Conservation (phyloP, 1,284 basidiomycete genomes). For the Cutaneotrichosporon cyanovorans region DNA sequence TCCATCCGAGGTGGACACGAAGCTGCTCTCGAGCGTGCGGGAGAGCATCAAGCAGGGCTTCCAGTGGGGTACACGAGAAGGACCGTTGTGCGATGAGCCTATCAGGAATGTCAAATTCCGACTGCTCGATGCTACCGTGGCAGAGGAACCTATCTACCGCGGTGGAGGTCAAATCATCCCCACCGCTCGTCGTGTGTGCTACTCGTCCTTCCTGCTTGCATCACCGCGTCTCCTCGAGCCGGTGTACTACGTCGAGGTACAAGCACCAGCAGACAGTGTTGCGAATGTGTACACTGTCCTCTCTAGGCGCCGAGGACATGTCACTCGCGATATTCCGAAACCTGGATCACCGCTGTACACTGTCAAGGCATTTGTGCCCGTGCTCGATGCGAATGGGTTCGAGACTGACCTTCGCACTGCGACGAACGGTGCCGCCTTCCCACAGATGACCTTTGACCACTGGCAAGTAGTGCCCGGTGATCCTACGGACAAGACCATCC, state of each 20-base stretch:
- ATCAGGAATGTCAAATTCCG: slow-evolving; percentile 99
- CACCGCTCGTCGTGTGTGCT: slow-evolving; percentile 90
- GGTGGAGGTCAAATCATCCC: slow-evolving; percentile 98
- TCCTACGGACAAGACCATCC: slow-evolving; percentile 91
- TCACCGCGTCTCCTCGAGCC: slow-evolving; percentile 91
- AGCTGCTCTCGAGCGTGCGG: slow-evolving; percentile 75
- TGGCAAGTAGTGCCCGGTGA: slow-evolving; percentile 99
- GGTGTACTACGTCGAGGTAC: slow-evolving; percentile 96
- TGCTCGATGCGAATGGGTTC: slow-evolving; percentile 97
- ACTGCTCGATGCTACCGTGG: slow-evolving; percentile 80
- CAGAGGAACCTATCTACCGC: slow-evolving; percentile 91
- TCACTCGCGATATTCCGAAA: slow-evolving; percentile 94
- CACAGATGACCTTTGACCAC: slow-evolving; percentile 91
- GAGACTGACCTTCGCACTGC: slow-evolving; percentile 96
- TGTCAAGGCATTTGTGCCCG: slow-evolving; percentile 93
- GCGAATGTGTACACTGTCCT: slow-evolving; percentile 96
- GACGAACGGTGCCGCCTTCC: slow-evolving; percentile 96
- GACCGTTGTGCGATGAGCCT: slow-evolving; percentile 95
- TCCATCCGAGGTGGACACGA: slow-evolving; percentile 93
- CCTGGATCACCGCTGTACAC: slow-evolving; percentile 96
- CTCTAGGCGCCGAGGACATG: slow-evolving; percentile 90
- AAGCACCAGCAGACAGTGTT: slow-evolving; percentile 96
- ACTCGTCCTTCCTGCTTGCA: slow-evolving; percentile 97
- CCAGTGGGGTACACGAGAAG: slow-evolving; percentile 97
- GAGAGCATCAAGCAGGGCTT: slow-evolving; percentile 98